phyloP scores from a whole-genome alignment of 169 alveolate genomes.

The Eimeria praecox region DNA sequence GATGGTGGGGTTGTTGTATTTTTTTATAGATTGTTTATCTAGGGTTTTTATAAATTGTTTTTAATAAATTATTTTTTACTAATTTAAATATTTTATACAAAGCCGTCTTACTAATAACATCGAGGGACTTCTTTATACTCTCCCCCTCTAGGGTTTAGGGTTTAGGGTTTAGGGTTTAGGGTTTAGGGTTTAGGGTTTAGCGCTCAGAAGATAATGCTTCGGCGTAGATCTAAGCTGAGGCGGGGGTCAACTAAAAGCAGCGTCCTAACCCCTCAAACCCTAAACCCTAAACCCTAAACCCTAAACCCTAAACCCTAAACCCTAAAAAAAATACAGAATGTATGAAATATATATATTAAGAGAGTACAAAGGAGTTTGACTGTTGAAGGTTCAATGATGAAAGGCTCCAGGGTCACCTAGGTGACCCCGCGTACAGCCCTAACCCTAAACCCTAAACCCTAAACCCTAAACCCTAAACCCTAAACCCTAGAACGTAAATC shows the following conservation, averaged over 20 bases:
- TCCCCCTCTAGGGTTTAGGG: too few species aligned
- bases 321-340: neutral
- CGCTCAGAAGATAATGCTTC: neutral
- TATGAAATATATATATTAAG: too few species aligned
- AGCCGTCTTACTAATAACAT: neutral
- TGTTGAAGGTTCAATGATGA: too few species aligned
- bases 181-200: slow-evolving; percentile 54
- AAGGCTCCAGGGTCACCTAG: too few species aligned
- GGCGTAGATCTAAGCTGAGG: too few species aligned
- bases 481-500: slow-evolving; percentile 28
- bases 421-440: too few species aligned
- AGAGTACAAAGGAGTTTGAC: too few species aligned
- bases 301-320: slow-evolving; percentile 52
- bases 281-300: slow-evolving; percentile 21
- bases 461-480: slow-evolving; percentile 58
- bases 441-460: slow-evolving; percentile 54
- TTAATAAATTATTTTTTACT: too few species aligned
- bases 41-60: too few species aligned
- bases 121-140: neutral
- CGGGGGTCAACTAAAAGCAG: neutral
- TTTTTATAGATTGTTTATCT: too few species aligned
- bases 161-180: slow-evolving; percentile 28
- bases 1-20: too few species aligned
- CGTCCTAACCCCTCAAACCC: neutral
- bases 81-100: neutral